Evolutionary conservation across 2,329 filamentous ascomycete genomes (phyloP).

Genomic region (Rhynchosporium graminicola): DNA sequence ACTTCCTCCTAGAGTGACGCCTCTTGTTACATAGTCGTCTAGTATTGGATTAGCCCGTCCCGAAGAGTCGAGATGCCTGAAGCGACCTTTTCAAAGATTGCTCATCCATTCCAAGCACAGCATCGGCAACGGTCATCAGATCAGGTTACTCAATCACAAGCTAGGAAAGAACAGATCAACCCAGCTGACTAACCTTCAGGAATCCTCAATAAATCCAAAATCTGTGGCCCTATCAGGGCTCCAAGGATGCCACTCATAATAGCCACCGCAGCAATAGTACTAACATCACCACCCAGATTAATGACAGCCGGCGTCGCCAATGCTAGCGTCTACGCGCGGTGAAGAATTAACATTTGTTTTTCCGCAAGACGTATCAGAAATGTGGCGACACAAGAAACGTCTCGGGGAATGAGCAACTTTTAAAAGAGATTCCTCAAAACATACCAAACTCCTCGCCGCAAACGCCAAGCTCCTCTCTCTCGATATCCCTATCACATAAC

Average conservation of each 20-base stretch:
- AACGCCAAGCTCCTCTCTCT: constrained; percentile 55
- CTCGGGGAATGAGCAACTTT: no score
- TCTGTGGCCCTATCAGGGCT: constrained; percentile 53
- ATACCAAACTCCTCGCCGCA: constrained; percentile 51
- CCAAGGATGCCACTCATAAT: constrained; percentile 62
- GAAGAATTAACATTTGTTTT: no score
- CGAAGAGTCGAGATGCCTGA: background rate
- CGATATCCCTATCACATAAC: constrained; percentile 55
- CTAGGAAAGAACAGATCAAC: background rate
- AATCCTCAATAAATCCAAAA: constrained; percentile 52
- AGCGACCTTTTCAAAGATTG: background rate
- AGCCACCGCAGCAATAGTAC: constrained; percentile 56
- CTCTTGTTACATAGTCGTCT: constrained; percentile 65
- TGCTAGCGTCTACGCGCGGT: constrained; percentile 49
- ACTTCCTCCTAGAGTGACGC: constrained; percentile 61
- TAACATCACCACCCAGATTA: constrained; percentile 58
- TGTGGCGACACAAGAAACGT: no score
- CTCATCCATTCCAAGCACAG: background rate
- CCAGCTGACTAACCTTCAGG: constrained; percentile 49
- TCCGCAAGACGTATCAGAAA: no score
- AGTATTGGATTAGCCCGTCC: constrained; percentile 20
- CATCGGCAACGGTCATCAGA: background rate
- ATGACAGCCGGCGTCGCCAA: constrained; percentile 57
- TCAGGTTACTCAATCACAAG: constrained; percentile 2
- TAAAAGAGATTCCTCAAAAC: no score